phyloP scores from a whole-genome alignment of 1,284 basidiomycete species.

The Anthracocystis panici-leucophaei region DNA sequence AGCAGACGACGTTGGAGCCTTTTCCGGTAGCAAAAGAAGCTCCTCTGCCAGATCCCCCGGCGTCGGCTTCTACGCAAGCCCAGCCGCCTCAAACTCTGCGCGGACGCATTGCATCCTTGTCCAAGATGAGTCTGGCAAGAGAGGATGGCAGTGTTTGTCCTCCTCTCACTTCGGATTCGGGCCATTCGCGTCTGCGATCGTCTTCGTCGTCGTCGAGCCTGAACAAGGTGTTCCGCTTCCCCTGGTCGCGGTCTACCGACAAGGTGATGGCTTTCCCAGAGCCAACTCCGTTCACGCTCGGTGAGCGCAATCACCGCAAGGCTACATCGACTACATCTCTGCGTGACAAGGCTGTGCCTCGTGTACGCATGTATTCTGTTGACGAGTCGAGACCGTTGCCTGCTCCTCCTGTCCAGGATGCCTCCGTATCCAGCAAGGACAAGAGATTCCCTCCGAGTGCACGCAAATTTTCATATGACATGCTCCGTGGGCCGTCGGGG shows the following conservation, averaged over 20 bases:
- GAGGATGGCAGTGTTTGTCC: constrained; percentile 3
- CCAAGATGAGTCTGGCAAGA: constrained; percentile 13
- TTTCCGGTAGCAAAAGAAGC: constrained; percentile 5
- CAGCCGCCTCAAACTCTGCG: constrained; percentile 18
- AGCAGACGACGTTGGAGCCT: not conserved
- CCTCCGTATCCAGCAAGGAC: constrained; percentile 15
- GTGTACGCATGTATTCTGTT: constrained; percentile 15
- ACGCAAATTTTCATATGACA: constrained; percentile 40
- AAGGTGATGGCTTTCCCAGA: constrained; percentile 20
- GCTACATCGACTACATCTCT: constrained; percentile 5
- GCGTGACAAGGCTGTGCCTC: constrained; percentile 17
- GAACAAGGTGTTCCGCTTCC: constrained; percentile 47
- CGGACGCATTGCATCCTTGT: constrained; percentile 28
- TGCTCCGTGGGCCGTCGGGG: constrained; percentile 18
- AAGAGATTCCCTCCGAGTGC: constrained; percentile 41
- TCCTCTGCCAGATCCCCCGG: not conserved
- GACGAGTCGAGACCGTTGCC: constrained; percentile 16
- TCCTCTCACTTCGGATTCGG: not conserved
- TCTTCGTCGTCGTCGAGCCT: constrained; percentile 36
- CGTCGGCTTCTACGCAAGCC: not conserved
- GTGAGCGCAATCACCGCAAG: constrained; percentile 14
- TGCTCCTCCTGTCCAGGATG: constrained; percentile 18
- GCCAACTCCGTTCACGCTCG: constrained; percentile 24
- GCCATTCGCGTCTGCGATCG: constrained; percentile 25
- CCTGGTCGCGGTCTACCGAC: constrained; percentile 29